Base-by-base conservation (phyloP, 306 rosid species). In the Phaseolus lunatus region DNA sequence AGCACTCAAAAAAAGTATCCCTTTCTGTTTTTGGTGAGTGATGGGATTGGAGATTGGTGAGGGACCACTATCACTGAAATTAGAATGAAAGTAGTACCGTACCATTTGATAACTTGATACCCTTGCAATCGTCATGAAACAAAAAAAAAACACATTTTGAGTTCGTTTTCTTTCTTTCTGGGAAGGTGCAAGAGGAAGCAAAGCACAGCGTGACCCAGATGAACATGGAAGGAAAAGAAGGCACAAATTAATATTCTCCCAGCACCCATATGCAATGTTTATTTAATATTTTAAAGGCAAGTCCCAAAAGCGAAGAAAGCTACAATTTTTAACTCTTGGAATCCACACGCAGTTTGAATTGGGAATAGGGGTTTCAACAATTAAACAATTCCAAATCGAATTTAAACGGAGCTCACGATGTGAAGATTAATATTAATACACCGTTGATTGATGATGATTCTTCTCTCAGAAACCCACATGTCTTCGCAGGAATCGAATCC, bases 401-500 rank as follows among this genome's bases (percentile, higher is more conserved):
- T 49, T 9, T 5, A 64, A 59, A 66, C 16, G 81, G 61, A 84
- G 61, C 76, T 81, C 65, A 59, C 85, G 26, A 31, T 70, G 15
- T 26, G 67, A 39, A 70, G 37, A 66, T 69, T 24, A 78, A 64
- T 27, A 54, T 43, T 37, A 43, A 73, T 33, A 74, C 27, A 76
- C 70, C 47, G 54, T 69, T 6, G 29, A 64, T 33, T 4, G 70
- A 35, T 11, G 78, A 68, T 75, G 74, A 73, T 75, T 72, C 77
- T 62, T 37, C 68, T 70, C 80, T 31, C 59, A 19, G 10, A 50
- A 59, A 43, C 57, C 52, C 70, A 70, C 76, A 47, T 81, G 81
- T 67, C 75, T 57, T 72, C 50, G 15, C 24, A 76, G 67, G 82
- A 77, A 80, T 62, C 81, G 76, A 86, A 80, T 79, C 75, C 48